Conservation (phyloP, 2,329 filamentous ascomycete species). For the Verticillium nubilum region DNA sequence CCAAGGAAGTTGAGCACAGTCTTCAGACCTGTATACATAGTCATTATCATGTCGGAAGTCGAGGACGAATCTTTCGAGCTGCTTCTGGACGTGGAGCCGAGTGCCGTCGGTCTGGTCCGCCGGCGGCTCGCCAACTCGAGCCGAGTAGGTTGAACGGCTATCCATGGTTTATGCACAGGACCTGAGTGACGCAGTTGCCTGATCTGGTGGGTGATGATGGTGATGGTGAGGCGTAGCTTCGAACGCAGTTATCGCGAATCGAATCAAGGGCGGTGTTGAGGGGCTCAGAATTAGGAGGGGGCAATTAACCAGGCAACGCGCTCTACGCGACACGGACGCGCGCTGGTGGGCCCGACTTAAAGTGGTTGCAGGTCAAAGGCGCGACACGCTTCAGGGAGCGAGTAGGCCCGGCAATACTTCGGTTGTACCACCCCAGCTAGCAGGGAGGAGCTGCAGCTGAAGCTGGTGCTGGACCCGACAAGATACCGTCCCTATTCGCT, state of each 20-base stretch:
- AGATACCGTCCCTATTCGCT: background rate
- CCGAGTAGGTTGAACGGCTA: slow-evolving; percentile 77
- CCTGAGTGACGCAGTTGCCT: background rate
- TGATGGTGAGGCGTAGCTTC: background rate
- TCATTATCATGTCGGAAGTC: slow-evolving; percentile 91
- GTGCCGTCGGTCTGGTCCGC: slow-evolving; percentile 63
- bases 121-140: slow-evolving; percentile 71
- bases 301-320: slow-evolving; percentile 4
- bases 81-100: slow-evolving; percentile 66
- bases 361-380: slow-evolving; percentile 21
- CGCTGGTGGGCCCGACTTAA: slow-evolving; percentile 18
- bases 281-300: background rate
- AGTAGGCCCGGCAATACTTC: background rate
- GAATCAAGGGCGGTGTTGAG: background rate
- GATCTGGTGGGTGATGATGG: background rate
- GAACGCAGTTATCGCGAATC: background rate
- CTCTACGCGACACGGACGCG: slow-evolving; percentile 1
- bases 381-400: background rate
- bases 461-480: slow-evolving; percentile 3
- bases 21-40: slow-evolving; percentile 80
- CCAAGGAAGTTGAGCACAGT: background rate
- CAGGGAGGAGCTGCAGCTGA: background rate
- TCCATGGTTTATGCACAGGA: slow-evolving; percentile 59
- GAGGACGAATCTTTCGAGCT: slow-evolving; percentile 85
- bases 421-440: background rate